Evolutionary conservation across 2,329 filamentous ascomycete genomes (phyloP), one percentile per base, ranked within the genome.

Genomic region (Alternaria arborescens): DNA sequence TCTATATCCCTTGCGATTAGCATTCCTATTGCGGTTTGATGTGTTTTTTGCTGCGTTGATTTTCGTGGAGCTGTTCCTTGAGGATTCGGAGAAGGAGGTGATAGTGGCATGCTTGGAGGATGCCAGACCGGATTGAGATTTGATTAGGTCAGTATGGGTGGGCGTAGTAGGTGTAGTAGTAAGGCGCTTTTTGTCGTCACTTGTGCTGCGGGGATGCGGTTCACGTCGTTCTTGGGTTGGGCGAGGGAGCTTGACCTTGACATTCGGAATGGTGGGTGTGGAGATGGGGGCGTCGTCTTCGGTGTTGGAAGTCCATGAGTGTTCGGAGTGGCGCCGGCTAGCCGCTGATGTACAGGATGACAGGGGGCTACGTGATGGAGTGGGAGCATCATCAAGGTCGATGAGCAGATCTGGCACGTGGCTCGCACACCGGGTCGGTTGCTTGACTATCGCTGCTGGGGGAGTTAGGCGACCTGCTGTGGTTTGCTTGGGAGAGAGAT

Each of bases 251-350:
- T 36, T 20, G 20, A 24, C 11, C 14, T 14, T 22, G 16, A 24
- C 3, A 8, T 38, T 28, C 11, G 32, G 10, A 6, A 36, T 24
- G 32, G 10, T 24, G 16, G 24, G 5, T 12, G 14, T n/a, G 7
- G 34, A 18, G 5, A 11, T 12, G 12, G 34, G 14, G 6, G 20
- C 14, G 1, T 57, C 56, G 2, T 52, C 56, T 26, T 57, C 58
- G 38, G 48, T 57, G 1, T 46, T 43, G 5, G 67, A 65, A 5
- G 56, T 40, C 54, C 52, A 59, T 40, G 60, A 62, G 28, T 58
- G 47, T 22, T 66, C 46, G 2, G 65, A 67, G 44, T 56, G 55
- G 20, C 60, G 64, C 20, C 58, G 61, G 18, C 50, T 64, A 20
- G 10, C 20, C 10, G 16, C 36, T 10, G 58, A 61, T 30, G 30